Conservation (phyloP, 495 filamentous ascomycete species). For the Talaromyces borbonicus region DNA sequence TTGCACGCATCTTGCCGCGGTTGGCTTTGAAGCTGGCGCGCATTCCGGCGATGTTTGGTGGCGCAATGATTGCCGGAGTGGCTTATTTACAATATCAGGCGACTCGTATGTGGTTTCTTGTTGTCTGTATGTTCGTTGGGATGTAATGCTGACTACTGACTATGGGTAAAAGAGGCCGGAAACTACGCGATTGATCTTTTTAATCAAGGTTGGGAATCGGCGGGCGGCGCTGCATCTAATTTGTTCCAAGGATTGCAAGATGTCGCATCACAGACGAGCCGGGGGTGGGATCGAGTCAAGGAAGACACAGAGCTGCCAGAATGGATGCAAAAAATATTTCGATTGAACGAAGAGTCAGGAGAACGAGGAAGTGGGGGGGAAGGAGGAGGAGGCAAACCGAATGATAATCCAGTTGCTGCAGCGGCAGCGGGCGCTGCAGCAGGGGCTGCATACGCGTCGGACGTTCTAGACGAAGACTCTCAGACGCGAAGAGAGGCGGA, state of each 20-base stretch:
- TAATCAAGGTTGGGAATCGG: slow-evolving; percentile 56
- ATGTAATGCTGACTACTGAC: slow-evolving; percentile 21
- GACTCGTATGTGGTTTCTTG: slow-evolving; percentile 51
- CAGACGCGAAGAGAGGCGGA: slow-evolving; percentile 56
- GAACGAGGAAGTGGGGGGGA: slow-evolving; percentile 20
- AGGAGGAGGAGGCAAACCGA: slow-evolving; percentile 45
- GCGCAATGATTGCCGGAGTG: slow-evolving; percentile 71
- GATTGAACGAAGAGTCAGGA: slow-evolving; percentile 44
- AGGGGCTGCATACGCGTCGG: slow-evolving; percentile 69
- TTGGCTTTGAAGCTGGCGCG: slow-evolving; percentile 78
- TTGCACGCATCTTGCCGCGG: slow-evolving; percentile 75
- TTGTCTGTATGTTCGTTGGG: slow-evolving; percentile 1
- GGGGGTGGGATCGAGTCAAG: slow-evolving; percentile 76
- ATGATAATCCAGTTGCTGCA: slow-evolving; percentile 50
- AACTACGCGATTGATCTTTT: slow-evolving; percentile 81
- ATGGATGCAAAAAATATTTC: slow-evolving; percentile 74
- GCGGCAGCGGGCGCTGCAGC: slow-evolving; percentile 46
- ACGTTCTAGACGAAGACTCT: slow-evolving; percentile 59
- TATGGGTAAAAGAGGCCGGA: slow-evolving; percentile 56
- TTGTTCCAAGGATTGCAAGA: slow-evolving; percentile 60
- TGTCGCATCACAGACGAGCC: slow-evolving; percentile 66
- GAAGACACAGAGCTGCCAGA: slow-evolving; percentile 67
- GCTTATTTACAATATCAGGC: slow-evolving; percentile 97
- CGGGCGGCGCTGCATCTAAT: slow-evolving; percentile 51
- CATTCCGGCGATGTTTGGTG: slow-evolving; percentile 84